Conservation (phyloP, 345 rosid species). For the Ceriops tagal region DNA sequence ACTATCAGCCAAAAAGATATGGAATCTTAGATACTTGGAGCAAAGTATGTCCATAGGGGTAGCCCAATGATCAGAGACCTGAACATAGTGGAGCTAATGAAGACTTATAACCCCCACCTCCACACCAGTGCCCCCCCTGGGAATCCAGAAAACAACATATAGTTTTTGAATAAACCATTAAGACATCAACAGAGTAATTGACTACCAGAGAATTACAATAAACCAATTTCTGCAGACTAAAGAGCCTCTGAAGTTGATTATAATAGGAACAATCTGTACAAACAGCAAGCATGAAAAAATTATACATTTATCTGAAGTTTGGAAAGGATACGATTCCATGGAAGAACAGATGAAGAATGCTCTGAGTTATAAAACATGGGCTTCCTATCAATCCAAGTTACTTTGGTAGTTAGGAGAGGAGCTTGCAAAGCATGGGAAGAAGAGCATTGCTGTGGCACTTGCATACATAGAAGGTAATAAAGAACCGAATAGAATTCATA, state of each 20-base stretch:
- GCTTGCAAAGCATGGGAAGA: slow-evolving; percentile 40
- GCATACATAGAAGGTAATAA: slow-evolving; percentile 20
- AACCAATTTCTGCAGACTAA: neutral
- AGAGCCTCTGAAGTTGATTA: slow-evolving; percentile 1
- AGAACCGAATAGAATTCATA: neutral
- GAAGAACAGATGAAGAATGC: slow-evolving; percentile 42
- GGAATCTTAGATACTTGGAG: neutral
- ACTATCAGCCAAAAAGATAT: neutral
- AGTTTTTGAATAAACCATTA: neutral
- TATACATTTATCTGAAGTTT: neutral
- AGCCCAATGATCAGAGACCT: too few species aligned
- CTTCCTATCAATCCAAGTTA: slow-evolving; percentile 34
- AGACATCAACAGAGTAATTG: neutral
- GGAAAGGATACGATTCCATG: slow-evolving; percentile 63
- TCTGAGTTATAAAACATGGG: slow-evolving; percentile 44
- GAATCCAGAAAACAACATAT: too few species aligned
- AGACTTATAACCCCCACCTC: too few species aligned
- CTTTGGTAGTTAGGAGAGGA: slow-evolving; percentile 26
- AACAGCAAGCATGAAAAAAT: neutral
- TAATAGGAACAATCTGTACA: neutral
- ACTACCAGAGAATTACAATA: neutral
- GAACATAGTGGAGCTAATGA: too few species aligned
- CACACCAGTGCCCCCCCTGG: too few species aligned
- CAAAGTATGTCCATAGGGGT: neutral
- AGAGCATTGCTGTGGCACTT: slow-evolving; percentile 38